Evolutionary conservation across 116 monocot genomes (phyloP).

Genomic region (Papilionanthe hybrid): DNA sequence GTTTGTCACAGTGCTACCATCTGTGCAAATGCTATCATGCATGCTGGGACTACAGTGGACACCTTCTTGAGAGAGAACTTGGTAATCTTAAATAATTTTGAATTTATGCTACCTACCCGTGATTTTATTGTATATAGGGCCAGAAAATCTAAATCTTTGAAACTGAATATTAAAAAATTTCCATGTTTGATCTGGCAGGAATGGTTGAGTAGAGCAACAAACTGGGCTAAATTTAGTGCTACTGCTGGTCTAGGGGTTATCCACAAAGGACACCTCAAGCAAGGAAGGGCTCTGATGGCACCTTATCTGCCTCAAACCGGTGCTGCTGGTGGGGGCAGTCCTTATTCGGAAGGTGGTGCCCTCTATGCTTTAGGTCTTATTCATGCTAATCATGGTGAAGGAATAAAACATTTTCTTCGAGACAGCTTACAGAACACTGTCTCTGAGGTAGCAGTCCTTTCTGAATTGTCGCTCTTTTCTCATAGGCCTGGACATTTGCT

Average conservation of each 20-base stretch:
- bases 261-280: slow-evolving; percentile 94
- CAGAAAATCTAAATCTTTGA: neutral
- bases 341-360: slow-evolving; percentile 99
- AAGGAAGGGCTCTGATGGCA: slow-evolving; percentile 96
- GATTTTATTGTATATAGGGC: neutral
- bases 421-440: slow-evolving; percentile 83
- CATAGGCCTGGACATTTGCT: neutral
- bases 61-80: slow-evolving; percentile 96
- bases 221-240: slow-evolving; percentile 99
- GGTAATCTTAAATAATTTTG: slow-evolving; percentile 32
- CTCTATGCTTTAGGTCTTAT: slow-evolving; percentile 96
- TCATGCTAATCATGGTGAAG: slow-evolving; percentile 98
- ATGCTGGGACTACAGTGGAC: slow-evolving; percentile 98
- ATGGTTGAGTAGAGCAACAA: slow-evolving; percentile 96
- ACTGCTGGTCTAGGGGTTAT: slow-evolving; percentile 98
- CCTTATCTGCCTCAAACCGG: slow-evolving; percentile 97
- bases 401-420: slow-evolving; percentile 92
- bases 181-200: slow-evolving; percentile 45
- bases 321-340: slow-evolving; percentile 81
- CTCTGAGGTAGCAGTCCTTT: slow-evolving; percentile 53
- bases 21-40: slow-evolving; percentile 98
- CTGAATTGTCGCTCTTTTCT: neutral
- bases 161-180: slow-evolving; percentile 2
- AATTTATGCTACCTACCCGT: neutral
- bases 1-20: slow-evolving; percentile 99